Conservation (phyloP, 208 protist species). For the Tritrichomonas musculus region DNA sequence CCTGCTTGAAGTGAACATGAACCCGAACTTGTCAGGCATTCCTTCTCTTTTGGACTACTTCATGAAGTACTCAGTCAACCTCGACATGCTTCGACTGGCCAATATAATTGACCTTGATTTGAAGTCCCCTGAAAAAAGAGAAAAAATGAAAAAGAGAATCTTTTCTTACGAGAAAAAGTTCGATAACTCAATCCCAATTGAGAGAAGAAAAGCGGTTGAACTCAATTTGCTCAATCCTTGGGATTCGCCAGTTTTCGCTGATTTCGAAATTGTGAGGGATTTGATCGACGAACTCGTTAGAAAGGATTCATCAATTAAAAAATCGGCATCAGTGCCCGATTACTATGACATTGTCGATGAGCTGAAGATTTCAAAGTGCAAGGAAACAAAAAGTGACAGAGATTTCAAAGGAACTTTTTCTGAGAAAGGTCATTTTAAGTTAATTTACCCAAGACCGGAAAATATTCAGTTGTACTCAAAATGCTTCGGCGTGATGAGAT, state of each 20-base stretch:
- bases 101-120: background rate
- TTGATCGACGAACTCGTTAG: background rate
- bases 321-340: no score
- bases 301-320: no score
- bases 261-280: background rate
- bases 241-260: background rate
- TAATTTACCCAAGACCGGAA: no score
- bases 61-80: background rate
- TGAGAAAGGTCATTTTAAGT: no score
- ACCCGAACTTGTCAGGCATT: constrained; percentile 35
- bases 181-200: background rate
- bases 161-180: background rate
- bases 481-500: no score
- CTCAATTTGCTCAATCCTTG: background rate
- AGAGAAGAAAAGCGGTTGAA: background rate
- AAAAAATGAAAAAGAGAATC: no score
- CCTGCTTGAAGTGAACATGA: constrained; percentile 84
- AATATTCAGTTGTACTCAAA: no score
- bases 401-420: no score
- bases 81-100: background rate
- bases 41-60: background rate
- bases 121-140: background rate
- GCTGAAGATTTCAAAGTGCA: no score
- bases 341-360: no score
- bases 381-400: no score